Base-by-base conservation (phyloP, 2,329 filamentous ascomycete species). In the Penicillium freii region DNA sequence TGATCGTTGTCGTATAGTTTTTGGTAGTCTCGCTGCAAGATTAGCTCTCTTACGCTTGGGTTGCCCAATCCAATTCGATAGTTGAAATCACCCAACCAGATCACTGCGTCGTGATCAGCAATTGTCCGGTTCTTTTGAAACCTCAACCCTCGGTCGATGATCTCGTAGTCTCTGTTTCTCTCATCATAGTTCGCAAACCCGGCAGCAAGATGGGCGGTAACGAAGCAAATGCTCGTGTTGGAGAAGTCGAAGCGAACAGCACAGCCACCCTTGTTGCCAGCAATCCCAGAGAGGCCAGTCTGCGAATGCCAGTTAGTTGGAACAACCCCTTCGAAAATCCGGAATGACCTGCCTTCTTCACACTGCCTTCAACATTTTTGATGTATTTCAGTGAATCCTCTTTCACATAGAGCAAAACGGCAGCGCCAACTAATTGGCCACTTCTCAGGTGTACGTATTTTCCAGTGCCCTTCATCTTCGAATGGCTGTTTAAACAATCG, bases 1-100 rank as follows among this genome's bases (percentile, higher is more conserved):
- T 97, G 92, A 69, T 97, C 93, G 67, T 97, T 95, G 60, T 94
- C 89, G 71, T 96, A 95, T 49, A 97, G 77, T 19, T 82, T 87
- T 55, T 88, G 89, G 11, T 96, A 80, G 68, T 97, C 88, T 27
- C 84, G 80, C 54, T 84, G 82, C 66, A 87, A 84, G 54, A 96
- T 85, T 10, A 96, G 78, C 33, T 87, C 83, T 63, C 90, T 87
- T 8, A 91, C 90, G 58, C 83, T 87, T 39, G 96, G 91, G 62
- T 91, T 86, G 44, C 82, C 83, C 56, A 97, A 81, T 1, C 92
- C 93, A 66, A 99, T 96, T 19, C 94, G 88, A 75, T 99, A 99
- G 71, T 99, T 99, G 80, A 99, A 99, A 73, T 99, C 94, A 5
- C 94, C 94, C 42, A 97, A 83, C 93, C 94, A 99, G 52, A 97